These are phyloP conservation scores for Amaranthus tricolor DNA, from an alignment of 179 eudicot genomes.

Conservation along the genomic window DNA sequence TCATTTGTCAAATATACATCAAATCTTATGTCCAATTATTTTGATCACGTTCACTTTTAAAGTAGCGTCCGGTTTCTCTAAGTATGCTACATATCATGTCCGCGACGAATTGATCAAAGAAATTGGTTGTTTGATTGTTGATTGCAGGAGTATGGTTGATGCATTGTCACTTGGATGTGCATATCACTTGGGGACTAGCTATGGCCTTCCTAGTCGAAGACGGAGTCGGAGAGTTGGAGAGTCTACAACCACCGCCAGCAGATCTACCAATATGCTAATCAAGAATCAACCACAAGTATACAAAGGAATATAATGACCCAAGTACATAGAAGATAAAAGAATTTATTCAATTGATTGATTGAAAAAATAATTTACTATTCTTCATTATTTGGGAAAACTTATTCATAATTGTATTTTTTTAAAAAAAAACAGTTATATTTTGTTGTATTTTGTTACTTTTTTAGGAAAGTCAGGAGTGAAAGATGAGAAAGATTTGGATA, in stretches of 20 bases:
- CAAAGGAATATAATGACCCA: constrained; percentile 5
- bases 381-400: constrained; percentile 4
- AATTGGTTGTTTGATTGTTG: constrained; percentile 2
- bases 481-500: too few relatives aligned
- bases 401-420: neutral
- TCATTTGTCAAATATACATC: too few relatives aligned
- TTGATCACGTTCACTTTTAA: neutral
- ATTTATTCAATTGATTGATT: neutral
- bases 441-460: constrained; percentile 8
- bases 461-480: neutral
- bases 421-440: neutral
- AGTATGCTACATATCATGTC: too few relatives aligned
- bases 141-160: constrained; percentile 70
- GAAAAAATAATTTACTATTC: neutral
- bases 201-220: constrained; percentile 77
- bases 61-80: too few relatives aligned
- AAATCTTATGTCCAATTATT: too few relatives aligned
- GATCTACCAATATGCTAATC: constrained; percentile 69
- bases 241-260: constrained; percentile 53
- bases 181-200: constrained; percentile 83
- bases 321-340: constrained; percentile 11
- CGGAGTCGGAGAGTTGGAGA: constrained; percentile 60
- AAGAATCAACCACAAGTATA: neutral
- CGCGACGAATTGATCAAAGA: too few relatives aligned
- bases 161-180: constrained; percentile 97